Percentiles rank a stretch among this genome's conserved stretches.
Conservation (phyloP, 805 yeast species). For the Lipomyces starkeyi region DNA sequence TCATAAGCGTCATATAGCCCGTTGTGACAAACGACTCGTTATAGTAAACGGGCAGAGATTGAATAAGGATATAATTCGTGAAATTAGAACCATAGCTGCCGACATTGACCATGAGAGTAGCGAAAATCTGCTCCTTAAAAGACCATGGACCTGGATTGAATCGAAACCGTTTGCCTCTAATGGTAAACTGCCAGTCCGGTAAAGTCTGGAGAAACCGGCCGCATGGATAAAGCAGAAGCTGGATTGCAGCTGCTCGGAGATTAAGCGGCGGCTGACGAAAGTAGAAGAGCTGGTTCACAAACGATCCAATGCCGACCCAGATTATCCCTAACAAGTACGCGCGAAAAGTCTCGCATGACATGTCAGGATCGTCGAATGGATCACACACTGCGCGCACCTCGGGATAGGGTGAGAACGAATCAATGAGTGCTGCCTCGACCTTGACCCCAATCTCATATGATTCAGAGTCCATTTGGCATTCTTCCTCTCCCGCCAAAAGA, state of each 20-base stretch:
- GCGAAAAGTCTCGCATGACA: slow-evolving; percentile 24
- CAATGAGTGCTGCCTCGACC: slow-evolving; percentile 44
- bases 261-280: slow-evolving; percentile 62
- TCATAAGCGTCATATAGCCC: slow-evolving; percentile 56
- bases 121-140: slow-evolving; percentile 67
- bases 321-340: slow-evolving; percentile 54
- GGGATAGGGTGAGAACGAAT: slow-evolving; percentile 55
- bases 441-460: slow-evolving; percentile 44
- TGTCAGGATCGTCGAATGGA: slow-evolving; percentile 54
- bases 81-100: slow-evolving; percentile 28
- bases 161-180: slow-evolving; percentile 47
- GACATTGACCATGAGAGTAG: slow-evolving; percentile 50
- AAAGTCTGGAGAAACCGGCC: slow-evolving; percentile 49
- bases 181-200: slow-evolving; percentile 30
- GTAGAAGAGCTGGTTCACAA: slow-evolving; percentile 63
- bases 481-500: slow-evolving; percentile 42
- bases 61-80: slow-evolving; percentile 25
- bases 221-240: slow-evolving; percentile 67
- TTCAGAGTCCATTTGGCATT: slow-evolving; percentile 2
- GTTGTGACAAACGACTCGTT: slow-evolving; percentile 48
- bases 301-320: slow-evolving; percentile 63
- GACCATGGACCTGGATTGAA: slow-evolving; percentile 70
- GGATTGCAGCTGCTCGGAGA: slow-evolving; percentile 66
- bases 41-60: slow-evolving; percentile 48
- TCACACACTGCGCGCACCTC: slow-evolving; percentile 72